Evolutionary conservation across 129 eudicot genomes (phyloP), one percentile per base, ranked within the genome.

Genomic region (Centaurea solstitialis): DNA sequence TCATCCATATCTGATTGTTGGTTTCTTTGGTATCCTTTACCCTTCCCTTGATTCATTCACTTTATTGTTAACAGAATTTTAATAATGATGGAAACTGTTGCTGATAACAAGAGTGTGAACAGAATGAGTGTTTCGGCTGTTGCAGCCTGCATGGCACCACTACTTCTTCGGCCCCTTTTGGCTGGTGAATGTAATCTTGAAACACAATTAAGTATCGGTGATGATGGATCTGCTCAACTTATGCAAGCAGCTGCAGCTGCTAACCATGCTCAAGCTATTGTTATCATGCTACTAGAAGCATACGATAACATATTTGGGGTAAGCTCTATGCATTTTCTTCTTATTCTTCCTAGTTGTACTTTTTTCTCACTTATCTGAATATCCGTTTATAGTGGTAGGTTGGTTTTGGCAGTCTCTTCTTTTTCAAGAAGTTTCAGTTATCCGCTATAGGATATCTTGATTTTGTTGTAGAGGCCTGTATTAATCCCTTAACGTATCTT

Each of bases 201-300:
- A 59, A 71, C 88, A 76, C 77, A 89, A 61, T 86, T 91, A 80
- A 92, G 82, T 86, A 80, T 93, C 83, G 97, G 88, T 67, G 95
- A 91, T 75, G 99, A 95, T 87, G 87, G 91, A 81, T 91, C 99
- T 82, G 77, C 80, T 74, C 98, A 95, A 88, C 99, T 95, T 85
- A 41, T 95, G 93, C 99, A 93, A 90, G 99, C 99, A 67, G 99
- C 99, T 77, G 99, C 99, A 77, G 99, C 99, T 53, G 99, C 99
- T 79, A 95, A 95, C 85, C 98, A 93, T 91, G 99, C 99, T 73
- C 99, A 95, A 84, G 98, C 98, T 71, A 95, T 95, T 59, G 84
- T 88, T 69, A 93, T 95, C 77, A 87, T 91, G 61, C 86, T 95
- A 47, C 88, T 95, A 9, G 99, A 95, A 85, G 99, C 93, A 80